Conservation (phyloP, 805 yeast genomes). For the Teunomyces cretensis region DNA sequence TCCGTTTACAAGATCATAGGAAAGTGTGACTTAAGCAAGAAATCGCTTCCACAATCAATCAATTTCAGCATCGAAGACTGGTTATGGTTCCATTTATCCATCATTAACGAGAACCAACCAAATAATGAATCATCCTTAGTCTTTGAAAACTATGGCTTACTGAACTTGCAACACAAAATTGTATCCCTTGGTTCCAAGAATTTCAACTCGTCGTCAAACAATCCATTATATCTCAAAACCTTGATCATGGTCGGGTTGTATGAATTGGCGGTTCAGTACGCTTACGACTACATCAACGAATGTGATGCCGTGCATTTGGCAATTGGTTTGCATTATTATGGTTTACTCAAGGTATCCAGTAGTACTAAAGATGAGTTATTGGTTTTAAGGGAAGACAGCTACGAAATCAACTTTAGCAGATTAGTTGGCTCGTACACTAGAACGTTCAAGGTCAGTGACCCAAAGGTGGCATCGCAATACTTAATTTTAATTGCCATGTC, state of each 20-base stretch:
- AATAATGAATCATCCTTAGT: conserved; percentile 44
- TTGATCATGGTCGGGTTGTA: conserved; percentile 75
- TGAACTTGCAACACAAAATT: conserved; percentile 71
- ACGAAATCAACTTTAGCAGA: conserved; percentile 53
- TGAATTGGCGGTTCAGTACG: conserved; percentile 72
- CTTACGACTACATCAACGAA: conserved; percentile 60
- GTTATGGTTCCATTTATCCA: conserved; percentile 89
- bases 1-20: conserved; percentile 91
- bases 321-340: conserved; percentile 73
- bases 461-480: conserved; percentile 90
- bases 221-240: conserved; percentile 72
- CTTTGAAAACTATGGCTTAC: conserved; percentile 69
- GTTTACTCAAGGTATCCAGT: conserved; percentile 56
- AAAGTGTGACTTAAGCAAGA: conserved; percentile 74
- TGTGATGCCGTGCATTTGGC: conserved; percentile 89
- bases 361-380: conserved; percentile 35
- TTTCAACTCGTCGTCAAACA: conserved; percentile 63
- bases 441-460: conserved; percentile 80
- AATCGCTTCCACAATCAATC: conserved; percentile 64
- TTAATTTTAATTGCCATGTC: conserved; percentile 65
- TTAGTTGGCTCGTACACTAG: conserved; percentile 78
- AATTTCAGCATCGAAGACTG: conserved; percentile 87
- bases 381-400: conserved; percentile 30
- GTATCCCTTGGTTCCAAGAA: conserved; percentile 69
- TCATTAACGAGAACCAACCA: conserved; percentile 56